Percentiles rank a stretch among this genome's conserved stretches.
Conservation (phyloP, 371 early-diverging fungal genomes). For the Haplosporangium sp. region DNA sequence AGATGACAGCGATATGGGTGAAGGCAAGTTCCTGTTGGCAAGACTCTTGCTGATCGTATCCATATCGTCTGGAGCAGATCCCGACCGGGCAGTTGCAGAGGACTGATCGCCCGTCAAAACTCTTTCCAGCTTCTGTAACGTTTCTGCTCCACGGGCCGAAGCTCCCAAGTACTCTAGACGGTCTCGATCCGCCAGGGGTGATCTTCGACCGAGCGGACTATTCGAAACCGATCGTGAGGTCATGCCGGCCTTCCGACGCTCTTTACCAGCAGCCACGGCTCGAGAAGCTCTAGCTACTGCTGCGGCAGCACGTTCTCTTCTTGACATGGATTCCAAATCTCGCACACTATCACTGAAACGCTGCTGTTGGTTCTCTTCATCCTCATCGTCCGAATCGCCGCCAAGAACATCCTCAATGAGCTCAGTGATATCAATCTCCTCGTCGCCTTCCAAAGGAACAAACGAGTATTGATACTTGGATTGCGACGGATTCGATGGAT, state of each 20-base stretch:
- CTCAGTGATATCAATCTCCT: constrained; percentile 57
- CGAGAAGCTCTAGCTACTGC: constrained; percentile 48
- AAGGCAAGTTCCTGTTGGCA: constrained; percentile 32
- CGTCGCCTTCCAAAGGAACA: constrained; percentile 49
- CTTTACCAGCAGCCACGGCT: constrained; percentile 45
- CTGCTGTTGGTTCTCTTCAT: constrained; percentile 33
- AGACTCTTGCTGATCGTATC: neutral
- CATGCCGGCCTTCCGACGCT: constrained; percentile 34
- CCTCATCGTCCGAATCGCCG: constrained; percentile 50
- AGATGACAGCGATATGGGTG: constrained; percentile 34
- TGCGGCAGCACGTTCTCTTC: constrained; percentile 36
- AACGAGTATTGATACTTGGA: constrained; percentile 53
- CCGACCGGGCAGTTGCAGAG: neutral
- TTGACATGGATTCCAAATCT: constrained; percentile 29
- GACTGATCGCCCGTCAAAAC: constrained; percentile 24
- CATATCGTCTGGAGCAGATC: neutral
- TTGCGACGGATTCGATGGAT: constrained; percentile 4
- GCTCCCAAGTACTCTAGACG: constrained; percentile 34
- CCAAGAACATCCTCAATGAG: constrained; percentile 57
- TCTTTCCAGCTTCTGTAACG: constrained; percentile 44
- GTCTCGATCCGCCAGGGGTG: constrained; percentile 25
- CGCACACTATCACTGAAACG: neutral
- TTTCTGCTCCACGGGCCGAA: constrained; percentile 43
- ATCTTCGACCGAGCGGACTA: constrained; percentile 6
- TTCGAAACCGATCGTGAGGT: constrained; percentile 6